A percentile compares a stretch with the other conserved stretches of the same genome.
phyloP scores from a whole-genome alignment of 2,329 filamentous ascomycete genomes.

The Phaeosphaeriaceae sp. region DNA sequence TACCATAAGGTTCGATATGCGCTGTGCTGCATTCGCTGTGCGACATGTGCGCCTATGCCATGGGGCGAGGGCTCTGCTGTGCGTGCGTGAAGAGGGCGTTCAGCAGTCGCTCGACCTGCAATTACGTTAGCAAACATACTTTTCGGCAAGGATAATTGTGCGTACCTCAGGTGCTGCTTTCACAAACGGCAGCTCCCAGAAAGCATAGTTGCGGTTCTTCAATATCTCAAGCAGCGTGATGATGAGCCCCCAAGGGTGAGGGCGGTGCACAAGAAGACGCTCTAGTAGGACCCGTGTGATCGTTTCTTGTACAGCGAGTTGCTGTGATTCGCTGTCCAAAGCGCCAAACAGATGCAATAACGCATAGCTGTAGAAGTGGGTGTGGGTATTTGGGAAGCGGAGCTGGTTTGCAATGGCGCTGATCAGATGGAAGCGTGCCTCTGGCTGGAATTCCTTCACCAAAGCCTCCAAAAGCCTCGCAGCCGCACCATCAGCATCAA shows the following conservation, averaged over 20 bases:
- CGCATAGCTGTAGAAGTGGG: constrained; percentile 88
- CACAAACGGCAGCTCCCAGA: constrained; percentile 93
- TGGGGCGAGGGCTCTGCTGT: constrained; percentile 54
- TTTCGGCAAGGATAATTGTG: constrained; percentile 6
- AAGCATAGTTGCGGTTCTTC: constrained; percentile 88
- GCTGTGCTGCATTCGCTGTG: neutral
- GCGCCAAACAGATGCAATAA: constrained; percentile 80
- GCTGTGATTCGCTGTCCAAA: constrained; percentile 63
- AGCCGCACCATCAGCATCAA: constrained; percentile 70
- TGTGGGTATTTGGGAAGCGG: constrained; percentile 86
- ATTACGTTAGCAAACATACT: constrained; percentile 9
- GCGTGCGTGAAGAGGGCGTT: constrained; percentile 55
- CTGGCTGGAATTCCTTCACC: constrained; percentile 74
- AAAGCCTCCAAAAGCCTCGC: constrained; percentile 77
- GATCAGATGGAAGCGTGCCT: constrained; percentile 84
- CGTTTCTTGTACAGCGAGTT: constrained; percentile 85
- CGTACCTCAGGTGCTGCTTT: constrained; percentile 81
- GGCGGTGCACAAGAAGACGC: constrained; percentile 84
- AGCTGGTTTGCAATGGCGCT: constrained; percentile 89
- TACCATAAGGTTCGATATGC: neutral
- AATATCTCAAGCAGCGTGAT: constrained; percentile 87
- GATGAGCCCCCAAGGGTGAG: constrained; percentile 94
- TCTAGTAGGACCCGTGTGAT: constrained; percentile 89
- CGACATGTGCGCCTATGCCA: constrained; percentile 27
- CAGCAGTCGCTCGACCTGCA: constrained; percentile 55